Evolutionary conservation across 345 rosid genomes (phyloP).

Genomic region (Camelina neglecta): DNA sequence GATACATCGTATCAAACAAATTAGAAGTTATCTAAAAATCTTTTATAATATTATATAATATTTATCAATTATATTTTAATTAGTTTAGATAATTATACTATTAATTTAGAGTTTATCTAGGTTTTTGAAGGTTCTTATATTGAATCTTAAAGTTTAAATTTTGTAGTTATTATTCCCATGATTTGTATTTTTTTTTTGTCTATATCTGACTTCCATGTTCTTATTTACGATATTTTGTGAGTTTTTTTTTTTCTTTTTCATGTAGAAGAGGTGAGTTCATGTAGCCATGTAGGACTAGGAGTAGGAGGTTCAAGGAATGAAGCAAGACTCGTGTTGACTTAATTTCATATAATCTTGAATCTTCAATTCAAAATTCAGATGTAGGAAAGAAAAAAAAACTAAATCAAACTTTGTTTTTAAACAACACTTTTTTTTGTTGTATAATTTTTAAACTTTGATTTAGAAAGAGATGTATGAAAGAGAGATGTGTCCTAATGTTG

Average conservation of each 20-base stretch:
- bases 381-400: background rate
- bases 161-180: too few relatives aligned
- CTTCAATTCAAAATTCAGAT: background rate
- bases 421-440: background rate
- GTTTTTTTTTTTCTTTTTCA: too few relatives aligned
- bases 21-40: background rate
- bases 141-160: too few relatives aligned
- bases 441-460: background rate
- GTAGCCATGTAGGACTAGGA: too few relatives aligned
- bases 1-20: background rate
- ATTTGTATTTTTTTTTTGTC: too few relatives aligned
- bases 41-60: too few relatives aligned
- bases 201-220: background rate
- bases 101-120: background rate
- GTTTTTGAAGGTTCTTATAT: too few relatives aligned
- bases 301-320: too few relatives aligned
- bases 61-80: background rate
- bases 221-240: background rate
- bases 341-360: background rate
- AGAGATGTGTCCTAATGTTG: slow-evolving; percentile 40
- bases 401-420: background rate
- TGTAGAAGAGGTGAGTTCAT: too few relatives aligned
- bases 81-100: background rate
- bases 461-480: slow-evolving; percentile 9
- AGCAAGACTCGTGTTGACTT: background rate